Base-by-base conservation (phyloP, 352 stramenopile genomes). In the Aphanomyces cochlioides region DNA sequence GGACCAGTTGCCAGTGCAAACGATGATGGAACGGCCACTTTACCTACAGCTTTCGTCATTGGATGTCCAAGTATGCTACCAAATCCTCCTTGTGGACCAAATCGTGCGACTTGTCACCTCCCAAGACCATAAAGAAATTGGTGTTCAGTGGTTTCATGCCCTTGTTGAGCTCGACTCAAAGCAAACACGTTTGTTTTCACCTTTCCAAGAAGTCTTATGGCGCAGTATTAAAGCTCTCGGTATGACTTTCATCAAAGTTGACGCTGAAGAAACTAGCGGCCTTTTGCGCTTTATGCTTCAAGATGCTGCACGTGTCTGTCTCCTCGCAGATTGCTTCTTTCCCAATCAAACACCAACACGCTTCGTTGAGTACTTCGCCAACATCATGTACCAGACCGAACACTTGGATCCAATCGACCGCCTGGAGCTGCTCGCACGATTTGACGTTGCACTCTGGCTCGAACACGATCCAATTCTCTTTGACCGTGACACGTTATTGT, bases 291-390 rank as follows among this genome's bases (percentile, higher is more conserved):
- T 95, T 2, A 94, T 95, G 88, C 77, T 95, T 0, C 85, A 95
- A 59, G 88, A 95, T 37, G 81, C 84, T 5, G 90, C 84, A 1
- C 79, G 88, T 4, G 92, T 95, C 47, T 88, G 81, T 12, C 70
- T 94, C 39, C 75, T 95, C 0, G 90, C 81, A 45, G 86, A 93
- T 40, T 95, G 88, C 56, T 95, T 95, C 73, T 89, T 79, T 28
- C 88, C 88, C 3, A 82, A 86, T 13, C 78, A 82, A 5, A 86
- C 86, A 1, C 85, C 86, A 7, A 81, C 80, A 5, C 78, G 80
- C 21, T 95, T 94, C 66, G 88, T 94, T 7, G 84, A 94, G 63
- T 93, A 94, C 83, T 95, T 95, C 72, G 88, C 86, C 0, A 95
- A 84, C 66, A 66, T 95, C 15, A 90, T 94, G 86, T 93, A 83